These are phyloP conservation scores for Pilatotrama ljubarskyi DNA, from an alignment of 768 basidiomycete species.

Conservation along the genomic window DNA sequence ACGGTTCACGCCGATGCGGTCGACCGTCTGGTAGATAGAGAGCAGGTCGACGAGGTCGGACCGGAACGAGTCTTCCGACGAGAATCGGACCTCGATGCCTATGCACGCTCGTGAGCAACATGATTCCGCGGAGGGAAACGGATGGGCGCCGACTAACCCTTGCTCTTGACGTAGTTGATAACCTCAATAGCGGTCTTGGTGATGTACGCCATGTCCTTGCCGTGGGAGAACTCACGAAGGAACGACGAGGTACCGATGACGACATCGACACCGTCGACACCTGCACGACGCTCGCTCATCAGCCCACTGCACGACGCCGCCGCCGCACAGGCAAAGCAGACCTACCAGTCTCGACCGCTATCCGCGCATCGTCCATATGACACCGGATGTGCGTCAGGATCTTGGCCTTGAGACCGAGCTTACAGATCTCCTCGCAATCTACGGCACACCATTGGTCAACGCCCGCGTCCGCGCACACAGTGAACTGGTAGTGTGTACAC, in stretches of 20 bases:
- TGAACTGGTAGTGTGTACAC: not conserved
- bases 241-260: slow-evolving; percentile 99
- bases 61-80: slow-evolving; percentile 99
- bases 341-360: slow-evolving; percentile 96
- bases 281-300: slow-evolving; percentile 37
- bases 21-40: slow-evolving; percentile 98
- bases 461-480: not conserved
- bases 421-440: slow-evolving; percentile 99
- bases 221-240: slow-evolving; percentile 99
- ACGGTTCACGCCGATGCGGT: slow-evolving; percentile 98
- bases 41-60: slow-evolving; percentile 98
- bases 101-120: not conserved
- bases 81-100: slow-evolving; percentile 96
- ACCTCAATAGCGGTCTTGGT: slow-evolving; percentile 99
- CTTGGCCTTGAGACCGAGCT: slow-evolving; percentile 94
- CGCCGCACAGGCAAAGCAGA: not conserved
- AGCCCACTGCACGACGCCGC: not conserved
- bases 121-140: not conserved
- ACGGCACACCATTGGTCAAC: slow-evolving; percentile 23
- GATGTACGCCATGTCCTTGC: slow-evolving; percentile 99
- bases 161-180: slow-evolving; percentile 99
- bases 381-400: slow-evolving; percentile 99
- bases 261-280: slow-evolving; percentile 98
- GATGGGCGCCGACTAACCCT: slow-evolving; percentile 47
- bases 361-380: slow-evolving; percentile 99